These are phyloP conservation scores for Colletotrichum chrysophilum DNA, from an alignment of 2,329 filamentous ascomycete species.

Conservation along the genomic window DNA sequence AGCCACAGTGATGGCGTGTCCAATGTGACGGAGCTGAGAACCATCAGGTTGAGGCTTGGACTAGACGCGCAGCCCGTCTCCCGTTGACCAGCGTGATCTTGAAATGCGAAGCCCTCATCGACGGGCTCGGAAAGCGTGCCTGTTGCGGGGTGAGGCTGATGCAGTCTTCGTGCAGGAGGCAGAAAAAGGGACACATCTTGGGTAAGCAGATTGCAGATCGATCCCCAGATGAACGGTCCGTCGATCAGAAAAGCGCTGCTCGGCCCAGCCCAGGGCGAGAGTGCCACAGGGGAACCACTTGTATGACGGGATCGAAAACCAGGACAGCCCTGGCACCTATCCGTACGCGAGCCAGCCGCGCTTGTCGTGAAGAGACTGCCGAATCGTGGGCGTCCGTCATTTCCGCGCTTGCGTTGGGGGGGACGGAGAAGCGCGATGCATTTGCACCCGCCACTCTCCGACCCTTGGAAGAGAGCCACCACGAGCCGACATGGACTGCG, in stretches of 20 bases:
- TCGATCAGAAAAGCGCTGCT: constrained; percentile 11
- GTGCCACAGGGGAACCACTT: constrained; percentile 6
- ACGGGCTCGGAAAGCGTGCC: not conserved
- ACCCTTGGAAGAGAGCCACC: not conserved
- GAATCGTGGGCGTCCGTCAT: not conserved
- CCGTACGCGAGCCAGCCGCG: not conserved
- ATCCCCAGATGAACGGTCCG: constrained; percentile 12
- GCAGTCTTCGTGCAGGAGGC: not conserved
- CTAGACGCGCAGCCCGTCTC: not conserved
- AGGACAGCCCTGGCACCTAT: not conserved
- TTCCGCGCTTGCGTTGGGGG: constrained; percentile 14
- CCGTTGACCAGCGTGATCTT: not conserved
- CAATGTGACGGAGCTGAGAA: not conserved
- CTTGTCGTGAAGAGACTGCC: constrained; percentile 7
- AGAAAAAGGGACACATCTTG: not conserved
- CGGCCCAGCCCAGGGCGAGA: not conserved
- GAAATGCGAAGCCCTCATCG: not conserved
- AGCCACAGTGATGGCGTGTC: not conserved
- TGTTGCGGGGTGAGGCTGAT: constrained; percentile 13
- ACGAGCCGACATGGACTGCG: not conserved
- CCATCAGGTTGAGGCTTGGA: not conserved
- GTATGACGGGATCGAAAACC: not conserved
- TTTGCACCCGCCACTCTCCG: not conserved
- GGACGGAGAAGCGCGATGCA: constrained; percentile 12
- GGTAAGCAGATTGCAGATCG: constrained; percentile 17